Evolutionary conservation across 805 yeast species (phyloP), one percentile per base, ranked within the genome.

Genomic region (Candida corydali): DNA sequence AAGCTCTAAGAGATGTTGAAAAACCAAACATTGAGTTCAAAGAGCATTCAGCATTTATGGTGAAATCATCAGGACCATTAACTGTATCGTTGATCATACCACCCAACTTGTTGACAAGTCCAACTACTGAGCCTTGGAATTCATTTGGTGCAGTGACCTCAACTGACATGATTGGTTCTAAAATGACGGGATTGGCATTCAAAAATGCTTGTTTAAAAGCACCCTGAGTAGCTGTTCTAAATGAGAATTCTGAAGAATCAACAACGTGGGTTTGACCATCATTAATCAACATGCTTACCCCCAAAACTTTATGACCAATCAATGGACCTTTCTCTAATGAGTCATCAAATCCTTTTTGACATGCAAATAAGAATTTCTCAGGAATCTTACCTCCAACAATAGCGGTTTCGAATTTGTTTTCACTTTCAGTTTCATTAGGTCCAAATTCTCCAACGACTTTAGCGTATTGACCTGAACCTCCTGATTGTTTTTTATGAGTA

Each of bases 391-490:
- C 99, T 54, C 98, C 98, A 47, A 93, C 93, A 59, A 93, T 80
- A 46, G 82, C 85, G 32, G 95, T 83, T 55, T 82, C 78, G 63
- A 91, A 93, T 49, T 69, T 68, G 62, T 89, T 89, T 40, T 75
- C 78, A 33, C 77, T 80, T 41, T 75, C 78, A 33, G 77, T 79
- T 35, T 75, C 84, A 32, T 76, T 57, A 37, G 88, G 79, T 5
- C 71, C 63, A 65, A 89, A 60, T 39, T 70, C 75, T 59, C 99
- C 98, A 63, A 88, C 83, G 55, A 91, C 96, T 69, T 89, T 82
- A 64, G 96, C 98, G 59, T 80, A 93, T 73, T 93, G 99, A 68
- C 99, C 99, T 47, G 98, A 95, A 77, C 99, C 99, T 64, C 99
- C 99, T 56, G 91, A 77, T 71, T 93, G 99, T 60, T 88, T 91